phyloP scores from a whole-genome alignment of 306 rosid species.

The Prunus dulcis region DNA sequence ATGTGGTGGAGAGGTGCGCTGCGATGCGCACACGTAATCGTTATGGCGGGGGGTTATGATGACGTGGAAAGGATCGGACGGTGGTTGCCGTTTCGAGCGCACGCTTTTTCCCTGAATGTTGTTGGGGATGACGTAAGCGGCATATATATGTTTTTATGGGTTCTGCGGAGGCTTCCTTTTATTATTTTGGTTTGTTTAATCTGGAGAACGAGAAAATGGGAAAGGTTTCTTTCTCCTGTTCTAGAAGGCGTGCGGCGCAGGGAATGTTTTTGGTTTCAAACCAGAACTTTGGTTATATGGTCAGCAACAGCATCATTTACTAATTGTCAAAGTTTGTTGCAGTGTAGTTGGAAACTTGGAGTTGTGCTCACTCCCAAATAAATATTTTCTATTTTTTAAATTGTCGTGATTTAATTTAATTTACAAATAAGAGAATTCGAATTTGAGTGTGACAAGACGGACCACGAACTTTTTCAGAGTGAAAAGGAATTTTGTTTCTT shows the following conservation, averaged over 20 bases:
- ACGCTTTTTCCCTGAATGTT: neutral
- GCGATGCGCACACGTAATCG: neutral
- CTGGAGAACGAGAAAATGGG: neutral
- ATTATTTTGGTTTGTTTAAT: neutral
- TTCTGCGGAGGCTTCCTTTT: neutral
- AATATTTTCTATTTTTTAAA: too few relatives aligned
- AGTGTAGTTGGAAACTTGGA: too few relatives aligned
- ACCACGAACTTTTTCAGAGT: accelerated
- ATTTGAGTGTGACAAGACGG: accelerated
- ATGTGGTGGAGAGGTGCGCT: neutral
- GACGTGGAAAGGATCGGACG: neutral
- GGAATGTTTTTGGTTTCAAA: constrained; percentile 13
- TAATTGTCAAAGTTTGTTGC: too few relatives aligned
- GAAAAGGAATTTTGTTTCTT: too few relatives aligned
- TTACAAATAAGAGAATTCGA: too few relatives aligned
- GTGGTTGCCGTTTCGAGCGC: neutral
- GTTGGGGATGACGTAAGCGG: neutral
- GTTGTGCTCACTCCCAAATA: too few relatives aligned
- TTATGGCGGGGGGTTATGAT: neutral
- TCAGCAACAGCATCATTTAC: too few relatives aligned
- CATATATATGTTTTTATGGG: neutral
- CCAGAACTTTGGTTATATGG: neutral
- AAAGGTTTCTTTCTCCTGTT: neutral
- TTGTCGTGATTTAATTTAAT: too few relatives aligned
- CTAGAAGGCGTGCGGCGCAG: constrained; percentile 31